Base-by-base conservation (phyloP, 257 asterid genomes). In the Jaltomata sinuosa region DNA sequence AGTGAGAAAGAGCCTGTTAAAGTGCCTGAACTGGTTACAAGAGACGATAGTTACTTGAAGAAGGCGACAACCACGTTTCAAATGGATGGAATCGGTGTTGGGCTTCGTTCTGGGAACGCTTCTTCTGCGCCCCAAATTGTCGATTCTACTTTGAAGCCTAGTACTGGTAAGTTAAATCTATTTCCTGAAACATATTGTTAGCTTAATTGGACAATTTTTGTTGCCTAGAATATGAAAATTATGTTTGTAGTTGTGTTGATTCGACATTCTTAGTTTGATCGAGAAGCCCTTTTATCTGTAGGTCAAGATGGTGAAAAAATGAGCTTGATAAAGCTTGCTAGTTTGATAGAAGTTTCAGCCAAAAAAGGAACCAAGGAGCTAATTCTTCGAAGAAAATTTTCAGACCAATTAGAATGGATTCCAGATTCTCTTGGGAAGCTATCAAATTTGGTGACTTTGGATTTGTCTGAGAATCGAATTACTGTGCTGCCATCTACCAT, bases 391-490 rank as follows among this genome's bases (percentile, higher is more conserved):
- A 93, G 91, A 32, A 94, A 86, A 84, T 86, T 95, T 86, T 79
- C 92, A 12, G 99, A 95, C 42, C 99, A 94, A 71, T 87, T 94
- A 16, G 98, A 94, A 57, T 95, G 99, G 99, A 91, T 95, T 87
- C 99, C 88, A 47, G 81, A 83, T 53, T 83, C 88, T 14, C 74
- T 83, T 11, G 88, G 86, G 40, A 83, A 83, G 81, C 80, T 86
- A 47, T 65, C 76, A 45, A 83, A 82, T 54, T 83, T 86, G 62
- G 11, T 69, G 59, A 45, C 80, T 40, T 71, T 86, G 57, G 50
- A 78, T 83, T 61, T 86, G 25, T 78, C 84, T 27, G 82, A 64
- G 25, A 86, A 86, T 67, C 80, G 71, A 52, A 22, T 86, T 15
- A 45, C 49, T 55, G 77, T 69, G 25, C 21, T 86, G 31, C 88